Evolutionary conservation across 2,329 filamentous ascomycete genomes (phyloP).

Genomic region (Colletotrichum filicis): DNA sequence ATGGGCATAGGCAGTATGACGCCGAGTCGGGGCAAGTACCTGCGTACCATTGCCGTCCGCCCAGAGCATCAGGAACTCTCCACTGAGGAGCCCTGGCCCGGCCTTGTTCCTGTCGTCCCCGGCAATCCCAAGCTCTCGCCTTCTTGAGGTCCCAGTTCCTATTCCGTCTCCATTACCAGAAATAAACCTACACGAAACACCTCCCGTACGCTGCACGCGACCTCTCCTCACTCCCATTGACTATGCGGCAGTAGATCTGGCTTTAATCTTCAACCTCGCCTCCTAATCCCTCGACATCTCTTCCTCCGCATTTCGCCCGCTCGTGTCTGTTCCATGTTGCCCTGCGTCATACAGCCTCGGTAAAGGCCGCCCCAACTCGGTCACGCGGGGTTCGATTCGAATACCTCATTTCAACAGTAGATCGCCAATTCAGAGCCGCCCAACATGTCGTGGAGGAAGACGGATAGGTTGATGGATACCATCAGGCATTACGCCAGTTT

Average conservation of each 20-base stretch:
- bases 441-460: slow-evolving; percentile 93
- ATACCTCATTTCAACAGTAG: slow-evolving; percentile 9
- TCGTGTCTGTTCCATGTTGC: slow-evolving; percentile 34
- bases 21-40: slow-evolving; percentile 29
- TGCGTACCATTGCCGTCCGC: slow-evolving; percentile 24
- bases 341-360: slow-evolving; percentile 39
- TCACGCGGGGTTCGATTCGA: slow-evolving; percentile 37
- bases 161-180: slow-evolving; percentile 32
- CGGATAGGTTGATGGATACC: slow-evolving; percentile 92
- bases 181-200: slow-evolving; percentile 34
- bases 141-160: slow-evolving; percentile 7
- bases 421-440: slow-evolving; percentile 39
- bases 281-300: slow-evolving; percentile 5
- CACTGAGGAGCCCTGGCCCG: slow-evolving; percentile 30
- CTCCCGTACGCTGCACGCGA: slow-evolving; percentile 20
- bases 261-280: neutral
- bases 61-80: slow-evolving; percentile 17
- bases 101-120: slow-evolving; percentile 29
- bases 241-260: slow-evolving; percentile 25
- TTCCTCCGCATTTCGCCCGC: slow-evolving; percentile 5
- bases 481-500: slow-evolving; percentile 98
- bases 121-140: slow-evolving; percentile 24
- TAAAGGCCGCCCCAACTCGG: slow-evolving; percentile 33
- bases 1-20: slow-evolving; percentile 21
- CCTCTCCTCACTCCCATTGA: slow-evolving; percentile 18